These are phyloP conservation scores for Achaetomium macrosporum DNA, from an alignment of 2,329 filamentous ascomycete species.

Conservation along the genomic window DNA sequence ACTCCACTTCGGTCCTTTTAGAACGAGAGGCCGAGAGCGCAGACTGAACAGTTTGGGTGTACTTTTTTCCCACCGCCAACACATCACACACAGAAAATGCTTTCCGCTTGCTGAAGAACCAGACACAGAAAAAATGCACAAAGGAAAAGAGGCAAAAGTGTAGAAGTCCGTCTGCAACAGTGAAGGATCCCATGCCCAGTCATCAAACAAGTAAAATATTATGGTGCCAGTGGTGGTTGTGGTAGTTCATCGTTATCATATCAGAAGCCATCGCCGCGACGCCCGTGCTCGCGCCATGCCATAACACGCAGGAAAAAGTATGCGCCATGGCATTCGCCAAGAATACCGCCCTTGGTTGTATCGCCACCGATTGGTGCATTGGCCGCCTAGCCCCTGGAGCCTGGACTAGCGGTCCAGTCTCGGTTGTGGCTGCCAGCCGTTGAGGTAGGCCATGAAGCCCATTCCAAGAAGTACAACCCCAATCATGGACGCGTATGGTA, in stretches of 20 bases:
- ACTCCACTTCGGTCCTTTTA: too few species aligned
- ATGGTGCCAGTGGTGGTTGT: background rate
- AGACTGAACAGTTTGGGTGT: too few species aligned
- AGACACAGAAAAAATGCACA: too few species aligned
- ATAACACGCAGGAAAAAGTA: background rate
- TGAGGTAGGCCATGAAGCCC: conserved; percentile 80
- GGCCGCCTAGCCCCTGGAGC: too few species aligned
- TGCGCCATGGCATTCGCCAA: background rate
- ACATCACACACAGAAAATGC: too few species aligned
- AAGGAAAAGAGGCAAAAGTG: too few species aligned
- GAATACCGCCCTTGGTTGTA: background rate
- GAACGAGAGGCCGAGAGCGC: too few species aligned
- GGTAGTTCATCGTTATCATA: background rate
- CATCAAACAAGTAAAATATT: background rate
- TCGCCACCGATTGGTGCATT: background rate
- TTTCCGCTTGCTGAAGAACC: too few species aligned
- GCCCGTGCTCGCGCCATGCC: background rate
- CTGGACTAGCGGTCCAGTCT: conserved; percentile 31
- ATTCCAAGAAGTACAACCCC: conserved; percentile 77
- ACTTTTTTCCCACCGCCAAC: too few species aligned
- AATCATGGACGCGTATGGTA: conserved; percentile 76
- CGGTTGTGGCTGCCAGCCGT: conserved; percentile 63
- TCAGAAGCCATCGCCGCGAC: background rate
- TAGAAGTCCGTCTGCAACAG: too few species aligned
- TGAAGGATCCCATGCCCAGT: background rate